Evolutionary conservation across 2,329 filamentous ascomycete species (phyloP).

Genomic region (Fusarium sp.): DNA sequence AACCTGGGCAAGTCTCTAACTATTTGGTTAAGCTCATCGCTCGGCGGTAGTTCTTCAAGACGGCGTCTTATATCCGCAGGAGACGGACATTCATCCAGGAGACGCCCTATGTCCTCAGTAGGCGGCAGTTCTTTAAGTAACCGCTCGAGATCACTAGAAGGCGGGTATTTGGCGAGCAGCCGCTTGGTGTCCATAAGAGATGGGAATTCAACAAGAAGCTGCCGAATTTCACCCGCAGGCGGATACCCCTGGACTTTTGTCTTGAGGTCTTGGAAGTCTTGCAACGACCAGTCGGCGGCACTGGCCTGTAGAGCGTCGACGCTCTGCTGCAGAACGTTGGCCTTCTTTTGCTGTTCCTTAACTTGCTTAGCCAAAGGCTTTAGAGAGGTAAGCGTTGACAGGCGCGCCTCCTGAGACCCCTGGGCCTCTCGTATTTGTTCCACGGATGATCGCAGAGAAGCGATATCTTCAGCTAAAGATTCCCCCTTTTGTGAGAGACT

Average conservation of each 20-base stretch:
- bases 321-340: not conserved
- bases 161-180: not conserved
- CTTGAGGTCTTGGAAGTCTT: conserved; percentile 2
- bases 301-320: not conserved
- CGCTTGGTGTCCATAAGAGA: not conserved
- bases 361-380: not conserved
- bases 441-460: not conserved
- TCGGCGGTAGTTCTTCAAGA: conserved; percentile 11
- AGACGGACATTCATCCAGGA: conserved; percentile 1
- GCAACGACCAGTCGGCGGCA: not conserved
- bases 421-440: not conserved
- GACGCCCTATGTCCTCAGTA: not conserved
- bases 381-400: not conserved
- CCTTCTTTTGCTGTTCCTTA: conserved; percentile 10
- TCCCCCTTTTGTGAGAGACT: not conserved
- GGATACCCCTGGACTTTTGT: conserved; percentile 3
- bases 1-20: conserved; percentile 1
- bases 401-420: not conserved
- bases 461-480: not conserved
- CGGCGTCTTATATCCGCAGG: not conserved
- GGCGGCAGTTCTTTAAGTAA: not conserved
- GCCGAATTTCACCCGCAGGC: not conserved
- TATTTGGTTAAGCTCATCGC: conserved; percentile 3
- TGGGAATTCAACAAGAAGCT: not conserved
- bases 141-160: not conserved